Conservation (phyloP, 2,329 filamentous ascomycete genomes). For the Pseudocercospora macadamiae region DNA sequence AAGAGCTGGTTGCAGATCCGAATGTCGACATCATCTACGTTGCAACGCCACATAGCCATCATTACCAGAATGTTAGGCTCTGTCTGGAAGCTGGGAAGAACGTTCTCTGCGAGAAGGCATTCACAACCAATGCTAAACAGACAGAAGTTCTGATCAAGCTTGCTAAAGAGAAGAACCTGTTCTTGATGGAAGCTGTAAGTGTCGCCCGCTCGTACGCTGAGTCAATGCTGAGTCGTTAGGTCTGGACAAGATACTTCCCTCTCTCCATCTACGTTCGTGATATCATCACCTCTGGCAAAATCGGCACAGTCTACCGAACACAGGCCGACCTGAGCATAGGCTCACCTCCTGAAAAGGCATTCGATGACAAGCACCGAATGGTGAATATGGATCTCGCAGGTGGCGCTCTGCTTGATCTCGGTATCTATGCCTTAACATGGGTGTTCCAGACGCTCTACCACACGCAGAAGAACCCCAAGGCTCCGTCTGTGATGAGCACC, state of each 20-base stretch:
- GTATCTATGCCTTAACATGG: conserved; percentile 89
- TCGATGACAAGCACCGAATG: conserved; percentile 70
- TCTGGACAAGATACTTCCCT: conserved; percentile 90
- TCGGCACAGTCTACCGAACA: conserved; percentile 61
- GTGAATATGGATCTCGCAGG: conserved; percentile 82
- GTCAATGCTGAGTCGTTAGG: conserved; percentile 38
- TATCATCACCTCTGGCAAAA: conserved; percentile 58
- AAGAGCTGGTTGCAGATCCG: conserved; percentile 75
- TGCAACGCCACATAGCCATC: conserved; percentile 87
- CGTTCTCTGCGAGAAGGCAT: conserved; percentile 87
- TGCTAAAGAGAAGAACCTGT: conserved; percentile 72
- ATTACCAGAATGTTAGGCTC: conserved; percentile 90
- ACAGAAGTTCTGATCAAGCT: conserved; percentile 70
- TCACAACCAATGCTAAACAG: conserved; percentile 82
- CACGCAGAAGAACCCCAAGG: conserved; percentile 68
- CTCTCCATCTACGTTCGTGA: conserved; percentile 75
- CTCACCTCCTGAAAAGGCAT: conserved; percentile 62
- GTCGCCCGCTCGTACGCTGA: neutral
- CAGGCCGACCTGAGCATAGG: conserved; percentile 63
- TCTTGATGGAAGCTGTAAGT: conserved; percentile 66
- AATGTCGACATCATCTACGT: conserved; percentile 86
- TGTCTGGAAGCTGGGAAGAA: conserved; percentile 81
- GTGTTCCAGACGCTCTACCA: conserved; percentile 88
- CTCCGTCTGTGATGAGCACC: conserved; percentile 68
- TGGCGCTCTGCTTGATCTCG: conserved; percentile 79